Percentiles rank a stretch among this genome's conserved stretches.
phyloP scores from a whole-genome alignment of 2,329 filamentous ascomycete species.

The Dothistroma pini region DNA sequence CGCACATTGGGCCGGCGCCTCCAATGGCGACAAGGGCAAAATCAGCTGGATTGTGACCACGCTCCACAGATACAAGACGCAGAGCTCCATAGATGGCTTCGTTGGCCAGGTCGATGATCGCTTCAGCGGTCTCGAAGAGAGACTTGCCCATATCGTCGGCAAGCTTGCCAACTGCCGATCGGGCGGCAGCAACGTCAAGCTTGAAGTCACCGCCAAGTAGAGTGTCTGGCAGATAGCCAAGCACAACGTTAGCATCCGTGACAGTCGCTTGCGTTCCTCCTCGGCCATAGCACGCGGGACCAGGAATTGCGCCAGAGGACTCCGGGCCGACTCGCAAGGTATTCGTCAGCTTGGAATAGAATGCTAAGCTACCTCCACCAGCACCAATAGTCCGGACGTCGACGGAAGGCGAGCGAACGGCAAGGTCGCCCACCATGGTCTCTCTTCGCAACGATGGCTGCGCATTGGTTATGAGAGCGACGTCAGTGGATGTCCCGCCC shows the following conservation, averaged over 20 bases:
- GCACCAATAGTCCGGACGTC: conserved; percentile 29
- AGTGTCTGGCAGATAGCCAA: conserved; percentile 28
- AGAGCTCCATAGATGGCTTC: conserved; percentile 29
- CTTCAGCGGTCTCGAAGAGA: conserved; percentile 26
- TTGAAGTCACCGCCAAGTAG: conserved; percentile 28
- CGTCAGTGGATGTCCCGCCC: conserved; percentile 28
- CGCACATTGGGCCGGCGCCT: conserved; percentile 27
- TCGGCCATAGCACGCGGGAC: conserved; percentile 27
- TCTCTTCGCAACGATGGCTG: conserved; percentile 26
- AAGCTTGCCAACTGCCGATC: conserved; percentile 21
- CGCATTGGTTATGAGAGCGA: conserved; percentile 25
- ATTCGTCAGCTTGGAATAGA: conserved; percentile 27
- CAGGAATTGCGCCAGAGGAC: conserved; percentile 24
- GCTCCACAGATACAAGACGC: conserved; percentile 28
- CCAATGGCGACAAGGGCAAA: conserved; percentile 29
- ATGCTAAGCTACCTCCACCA: conserved; percentile 27
- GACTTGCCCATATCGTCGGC: conserved; percentile 29
- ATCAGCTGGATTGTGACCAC: conserved; percentile 28
- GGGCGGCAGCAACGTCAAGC: conserved; percentile 25
- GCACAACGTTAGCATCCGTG: conserved; percentile 28
- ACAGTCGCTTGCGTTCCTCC: conserved; percentile 28
- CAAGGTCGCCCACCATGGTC: conserved; percentile 29
- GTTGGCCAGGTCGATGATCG: conserved; percentile 28
- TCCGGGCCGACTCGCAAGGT: conserved; percentile 29
- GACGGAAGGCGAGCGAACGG: conserved; percentile 26